phyloP scores from a whole-genome alignment of 2,329 filamentous ascomycete species.

The Xylaria sp. region DNA sequence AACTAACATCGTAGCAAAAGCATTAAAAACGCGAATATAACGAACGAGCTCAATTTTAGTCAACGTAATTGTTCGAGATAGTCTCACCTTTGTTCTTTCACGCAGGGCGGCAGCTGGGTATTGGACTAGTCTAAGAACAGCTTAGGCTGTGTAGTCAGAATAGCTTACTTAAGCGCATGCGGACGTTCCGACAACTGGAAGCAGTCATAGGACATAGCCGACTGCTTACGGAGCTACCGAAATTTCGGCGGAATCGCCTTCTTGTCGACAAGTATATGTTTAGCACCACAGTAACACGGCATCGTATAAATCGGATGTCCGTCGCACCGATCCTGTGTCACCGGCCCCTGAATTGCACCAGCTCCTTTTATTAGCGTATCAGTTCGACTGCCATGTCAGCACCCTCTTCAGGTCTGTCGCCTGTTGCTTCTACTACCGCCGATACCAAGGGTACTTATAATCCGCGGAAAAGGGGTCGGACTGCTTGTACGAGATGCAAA shows the following conservation, averaged over 20 bases:
- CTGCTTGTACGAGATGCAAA: conserved; percentile 59
- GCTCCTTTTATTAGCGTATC: conserved; percentile 1
- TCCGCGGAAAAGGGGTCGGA: conserved; percentile 57
- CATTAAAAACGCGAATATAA: too few species aligned
- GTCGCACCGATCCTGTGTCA: conserved; percentile 14
- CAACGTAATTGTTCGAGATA: too few species aligned
- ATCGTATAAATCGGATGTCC: conserved; percentile 32
- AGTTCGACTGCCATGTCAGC: conserved; percentile 28
- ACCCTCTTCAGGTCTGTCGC: conserved; percentile 31
- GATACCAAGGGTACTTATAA: conserved; percentile 45
- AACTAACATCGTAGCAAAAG: too few species aligned
- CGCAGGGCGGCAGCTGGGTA: background rate
- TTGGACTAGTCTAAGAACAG: background rate
- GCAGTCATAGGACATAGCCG: conserved; percentile 23
- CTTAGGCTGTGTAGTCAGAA: background rate
- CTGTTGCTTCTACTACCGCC: conserved; percentile 26
- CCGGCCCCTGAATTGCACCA: conserved; percentile 7
- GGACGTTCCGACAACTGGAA: conserved; percentile 24
- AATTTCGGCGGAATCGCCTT: conserved; percentile 26
- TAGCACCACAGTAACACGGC: conserved; percentile 10
- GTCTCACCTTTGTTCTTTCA: too few species aligned
- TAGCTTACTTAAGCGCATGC: background rate
- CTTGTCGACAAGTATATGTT: background rate
- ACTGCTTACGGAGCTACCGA: conserved; percentile 33
- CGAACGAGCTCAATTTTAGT: too few species aligned